Evolutionary conservation across 495 filamentous ascomycete species (phyloP), one percentile per base, ranked within the genome.

Genomic region (Tuber magnatum): DNA sequence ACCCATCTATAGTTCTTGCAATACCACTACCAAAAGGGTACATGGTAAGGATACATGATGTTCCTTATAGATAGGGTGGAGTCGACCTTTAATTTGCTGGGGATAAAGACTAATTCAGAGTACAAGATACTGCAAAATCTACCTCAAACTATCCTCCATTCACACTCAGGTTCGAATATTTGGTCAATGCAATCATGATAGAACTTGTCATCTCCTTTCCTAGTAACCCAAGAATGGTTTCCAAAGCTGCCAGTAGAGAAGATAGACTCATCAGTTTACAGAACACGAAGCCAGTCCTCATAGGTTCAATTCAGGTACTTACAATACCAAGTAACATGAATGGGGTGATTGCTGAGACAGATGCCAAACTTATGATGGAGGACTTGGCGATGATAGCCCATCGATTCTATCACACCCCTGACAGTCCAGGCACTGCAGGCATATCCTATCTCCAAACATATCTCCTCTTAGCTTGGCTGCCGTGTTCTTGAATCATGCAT

Each of bases 201-300:
- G 42, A 65, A 71, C 32, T 70, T 48, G 61, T 79, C 72, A 38
- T 71, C 70, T 56, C 41, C 38, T 28, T 22, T 43, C 5, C 2
- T 4, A 42, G 68, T 79, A 2, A 79, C 68, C 12, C n/a, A 39
- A 14, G 42, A 72, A 0, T 72, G 20, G 40, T 51, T 32, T 12
- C 38, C n/a, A 68, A 75, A 80, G 12, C 72, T 40, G 6, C 24
- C n/a, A 9, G 51, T 77, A 7, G 51, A 74, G 70, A 73, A 77
- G 3, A 38, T 68, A 68, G 75, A 77, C 65, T 80, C 69, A 51
- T 75, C 69, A n/a, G 72, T 77, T 72, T 72, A 80, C 14, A 80
- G 0, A 35, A 75, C 40, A 43, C 41, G 40, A 14, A 16, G 56
- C 69, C 75, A 77, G n/a, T 75, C 24, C 14, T 80, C 43, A 38